Base-by-base conservation (phyloP, 805 yeast species). In the Candida namnaoensis region DNA sequence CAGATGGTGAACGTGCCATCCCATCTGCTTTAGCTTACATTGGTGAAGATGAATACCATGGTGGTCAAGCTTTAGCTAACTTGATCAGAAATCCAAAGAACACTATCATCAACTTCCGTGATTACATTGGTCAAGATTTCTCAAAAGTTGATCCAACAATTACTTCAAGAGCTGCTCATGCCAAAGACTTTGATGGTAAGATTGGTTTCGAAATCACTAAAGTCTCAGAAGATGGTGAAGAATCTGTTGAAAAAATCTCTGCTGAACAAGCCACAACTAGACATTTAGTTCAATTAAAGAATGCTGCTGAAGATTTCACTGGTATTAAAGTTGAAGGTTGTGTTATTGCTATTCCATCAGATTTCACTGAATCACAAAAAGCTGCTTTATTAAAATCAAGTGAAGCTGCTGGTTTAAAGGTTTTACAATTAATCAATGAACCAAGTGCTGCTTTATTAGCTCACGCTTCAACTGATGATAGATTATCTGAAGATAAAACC, bases 1-100 rank as follows among this genome's bases (percentile, higher is more conserved):
- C 95, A 52, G 99, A 93, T 60, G 99, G 99, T 65, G 98, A 93
- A 69, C 87, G 98, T 71, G 76, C 91, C 46, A 93, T 93, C 61
- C 95, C 98, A 47, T 84, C 98, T 27, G 84, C 85, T 45, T 74
- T 93, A 47, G 80, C 97, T 15, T 93, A 90, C 62, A 88, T 88
- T 44, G 96, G 95, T 46, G 82, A 75, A 43, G 98, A 93, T 62
- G 98, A 93, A 70, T 93, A 87, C 69, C 97, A 93, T 61, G 99
- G 99, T 46, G 83, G 88, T 45, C 98, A 93, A 71, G 99, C 98
- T 44, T 69, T 81, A 54, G 90, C 88, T 43, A 97, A 93, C 69
- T 69, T 91, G 56, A 72, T 93, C 48, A 85, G 99, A 77, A 87
- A 88, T 73, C 80, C 97, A 46, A 68, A 67, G 43, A 86, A 80